These are phyloP conservation scores for Auricularia heimuer DNA, from an alignment of 768 basidiomycete species.

Conservation along the genomic window DNA sequence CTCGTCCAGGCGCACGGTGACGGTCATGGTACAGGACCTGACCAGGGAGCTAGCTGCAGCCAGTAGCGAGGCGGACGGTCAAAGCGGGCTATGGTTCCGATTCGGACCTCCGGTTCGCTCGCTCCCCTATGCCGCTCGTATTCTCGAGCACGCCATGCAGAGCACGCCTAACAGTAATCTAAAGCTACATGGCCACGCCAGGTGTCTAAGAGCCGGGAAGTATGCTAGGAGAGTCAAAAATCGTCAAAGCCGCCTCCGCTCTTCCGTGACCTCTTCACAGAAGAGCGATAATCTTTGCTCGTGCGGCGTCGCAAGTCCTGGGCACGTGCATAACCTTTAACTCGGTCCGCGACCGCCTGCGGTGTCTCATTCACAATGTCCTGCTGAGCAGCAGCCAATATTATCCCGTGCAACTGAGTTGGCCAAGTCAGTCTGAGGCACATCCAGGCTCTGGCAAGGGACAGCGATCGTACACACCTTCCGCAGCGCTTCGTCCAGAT, in stretches of 20 bases:
- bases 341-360: constrained; percentile 45
- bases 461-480: constrained; percentile 37
- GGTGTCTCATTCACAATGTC: constrained; percentile 45
- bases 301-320: constrained; percentile 37
- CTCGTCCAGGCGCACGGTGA: neutral
- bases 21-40: neutral
- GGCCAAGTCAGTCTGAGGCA: neutral
- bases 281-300: constrained; percentile 46
- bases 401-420: constrained; percentile 42
- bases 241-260: neutral
- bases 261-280: constrained; percentile 28
- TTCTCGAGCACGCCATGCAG: neutral
- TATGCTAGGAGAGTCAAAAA: neutral
- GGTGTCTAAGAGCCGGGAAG: neutral
- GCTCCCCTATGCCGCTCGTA: neutral
- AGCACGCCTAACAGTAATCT: neutral
- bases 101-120: neutral
- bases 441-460: neutral
- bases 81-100: neutral
- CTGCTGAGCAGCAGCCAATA: constrained; percentile 37
- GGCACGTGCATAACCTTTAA: constrained; percentile 33
- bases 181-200: neutral
- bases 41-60: neutral
- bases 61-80: neutral
- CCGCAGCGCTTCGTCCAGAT: constrained; percentile 57